Evolutionary conservation across 73 alveolate species (phyloP).

Genomic region (Uronychia setigera): DNA sequence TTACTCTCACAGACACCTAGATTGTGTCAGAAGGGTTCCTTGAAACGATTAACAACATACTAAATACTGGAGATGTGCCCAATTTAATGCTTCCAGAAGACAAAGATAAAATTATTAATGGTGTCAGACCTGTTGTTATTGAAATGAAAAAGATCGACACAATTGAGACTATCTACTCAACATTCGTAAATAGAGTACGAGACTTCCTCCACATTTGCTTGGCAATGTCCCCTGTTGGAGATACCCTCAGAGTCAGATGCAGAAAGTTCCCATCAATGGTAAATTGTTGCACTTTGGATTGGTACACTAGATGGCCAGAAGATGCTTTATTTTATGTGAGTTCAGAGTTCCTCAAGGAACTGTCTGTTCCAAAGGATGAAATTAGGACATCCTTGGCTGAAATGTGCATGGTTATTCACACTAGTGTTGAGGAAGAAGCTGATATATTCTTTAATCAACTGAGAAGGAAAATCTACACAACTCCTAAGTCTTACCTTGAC

Average conservation of each 20-base stretch:
- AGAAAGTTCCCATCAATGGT: constrained; percentile 99
- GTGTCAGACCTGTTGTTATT: constrained; percentile 54
- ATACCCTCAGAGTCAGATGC: constrained; percentile 95
- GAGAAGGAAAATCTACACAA: constrained; percentile 97
- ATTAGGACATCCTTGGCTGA: constrained; percentile 81
- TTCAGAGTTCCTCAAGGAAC: constrained; percentile 76
- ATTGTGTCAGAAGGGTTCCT: constrained; percentile 98
- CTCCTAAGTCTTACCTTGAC: constrained; percentile 99
- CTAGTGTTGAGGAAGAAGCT: constrained; percentile 88
- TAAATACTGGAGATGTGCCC: constrained; percentile 99
- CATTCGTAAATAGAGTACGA: constrained; percentile 97
- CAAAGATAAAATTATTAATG: constrained; percentile 95
- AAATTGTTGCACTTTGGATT: constrained; percentile 99
- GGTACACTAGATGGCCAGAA: constrained; percentile 99
- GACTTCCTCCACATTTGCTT: constrained; percentile 95
- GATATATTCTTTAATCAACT: constrained; percentile 86
- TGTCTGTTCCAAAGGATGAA: constrained; percentile 72
- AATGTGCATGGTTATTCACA: constrained; percentile 96
- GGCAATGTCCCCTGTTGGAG: constrained; percentile 99
- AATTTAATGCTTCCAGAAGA: constrained; percentile 97
- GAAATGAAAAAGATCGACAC: constrained; percentile 49
- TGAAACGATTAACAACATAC: constrained; percentile 98
- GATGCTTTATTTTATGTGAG: constrained; percentile 95
- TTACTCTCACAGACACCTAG: constrained; percentile 97
- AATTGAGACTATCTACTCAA: constrained; percentile 63